These are phyloP conservation scores for Erysimum cheiranthoides DNA, from an alignment of 345 rosid genomes.

Conservation along the genomic window DNA sequence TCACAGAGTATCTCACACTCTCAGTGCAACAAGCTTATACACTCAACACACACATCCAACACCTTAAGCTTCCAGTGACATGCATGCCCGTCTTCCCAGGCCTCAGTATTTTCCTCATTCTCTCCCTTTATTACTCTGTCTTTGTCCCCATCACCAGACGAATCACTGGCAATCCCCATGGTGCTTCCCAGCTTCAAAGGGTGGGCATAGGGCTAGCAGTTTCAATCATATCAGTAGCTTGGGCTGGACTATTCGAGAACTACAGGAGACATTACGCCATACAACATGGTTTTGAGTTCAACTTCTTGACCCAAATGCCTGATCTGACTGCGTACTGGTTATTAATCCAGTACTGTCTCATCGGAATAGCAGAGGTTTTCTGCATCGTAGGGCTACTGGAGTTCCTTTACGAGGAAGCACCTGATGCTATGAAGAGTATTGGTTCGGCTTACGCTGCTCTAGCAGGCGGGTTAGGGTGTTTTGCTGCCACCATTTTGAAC, in stretches of 20 bases:
- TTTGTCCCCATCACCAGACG: slow-evolving; percentile 78
- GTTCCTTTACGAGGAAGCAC: slow-evolving; percentile 91
- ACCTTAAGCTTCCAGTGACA: slow-evolving; percentile 80
- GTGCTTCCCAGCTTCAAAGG: slow-evolving; percentile 95
- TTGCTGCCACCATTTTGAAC: slow-evolving; percentile 76
- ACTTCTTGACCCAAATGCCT: slow-evolving; percentile 68
- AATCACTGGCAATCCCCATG: slow-evolving; percentile 85
- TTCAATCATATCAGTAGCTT: slow-evolving; percentile 69
- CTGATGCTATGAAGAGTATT: slow-evolving; percentile 95
- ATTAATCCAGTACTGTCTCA: slow-evolving; percentile 81
- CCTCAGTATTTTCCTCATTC: slow-evolving; percentile 78
- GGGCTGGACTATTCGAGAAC: slow-evolving; percentile 81
- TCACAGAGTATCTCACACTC: slow-evolving; percentile 85
- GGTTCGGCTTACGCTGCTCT: slow-evolving; percentile 94
- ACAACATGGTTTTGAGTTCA: slow-evolving; percentile 59
- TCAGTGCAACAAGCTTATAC: slow-evolving; percentile 92
- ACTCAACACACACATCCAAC: slow-evolving; percentile 71
- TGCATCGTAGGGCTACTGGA: slow-evolving; percentile 80
- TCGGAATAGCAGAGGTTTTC: slow-evolving; percentile 91
- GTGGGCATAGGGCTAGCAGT: slow-evolving; percentile 77
- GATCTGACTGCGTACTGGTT: slow-evolving; percentile 83
- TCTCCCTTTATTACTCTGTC: slow-evolving; percentile 70
- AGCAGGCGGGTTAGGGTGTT: slow-evolving; percentile 90
- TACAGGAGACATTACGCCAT: slow-evolving; percentile 75
- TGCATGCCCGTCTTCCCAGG: slow-evolving; percentile 95